Conservation (phyloP, 148 eudicot genomes). For the Rhododendron mucronatum region DNA sequence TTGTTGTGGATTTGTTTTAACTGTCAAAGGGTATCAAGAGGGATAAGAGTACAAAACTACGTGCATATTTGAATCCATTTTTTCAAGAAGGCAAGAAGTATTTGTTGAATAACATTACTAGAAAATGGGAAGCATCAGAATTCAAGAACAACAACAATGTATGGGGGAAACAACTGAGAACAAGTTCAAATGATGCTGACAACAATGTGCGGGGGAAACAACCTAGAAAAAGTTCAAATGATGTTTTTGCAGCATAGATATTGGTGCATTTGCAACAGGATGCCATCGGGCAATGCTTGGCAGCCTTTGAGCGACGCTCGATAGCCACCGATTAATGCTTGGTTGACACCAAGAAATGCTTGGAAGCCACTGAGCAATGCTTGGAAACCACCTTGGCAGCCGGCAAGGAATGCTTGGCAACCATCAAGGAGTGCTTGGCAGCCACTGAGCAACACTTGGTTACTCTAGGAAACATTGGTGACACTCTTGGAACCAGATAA, state of each 20-base stretch:
- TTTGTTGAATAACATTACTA: conserved; percentile 47
- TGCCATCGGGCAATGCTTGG: no score
- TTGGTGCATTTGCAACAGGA: conserved; percentile 21
- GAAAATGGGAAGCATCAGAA: conserved; percentile 27
- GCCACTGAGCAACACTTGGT: conserved; percentile 1
- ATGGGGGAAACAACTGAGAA: no score
- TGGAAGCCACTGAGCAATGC: no score
- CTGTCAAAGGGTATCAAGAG: conserved; percentile 57
- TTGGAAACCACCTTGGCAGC: no score
- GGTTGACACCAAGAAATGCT: no score
- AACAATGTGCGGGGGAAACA: not conserved
- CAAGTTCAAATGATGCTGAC: no score
- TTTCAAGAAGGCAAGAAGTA: conserved; percentile 65
- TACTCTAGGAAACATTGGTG: no score
- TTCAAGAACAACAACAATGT: no score
- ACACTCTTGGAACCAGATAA: no score
- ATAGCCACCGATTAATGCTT: no score
- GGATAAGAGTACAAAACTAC: conserved; percentile 47
- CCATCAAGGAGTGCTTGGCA: conserved; percentile 37
- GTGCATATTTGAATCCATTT: conserved; percentile 64
- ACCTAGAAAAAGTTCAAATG: not conserved
- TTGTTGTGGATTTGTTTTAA: not conserved
- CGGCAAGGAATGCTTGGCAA: no score
- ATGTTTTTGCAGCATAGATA: conserved; percentile 47
- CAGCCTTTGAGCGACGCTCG: rapidly evolving